These are phyloP conservation scores for Domatiomyces globalis DNA, from an alignment of 2,329 filamentous ascomycete species.

Conservation along the genomic window DNA sequence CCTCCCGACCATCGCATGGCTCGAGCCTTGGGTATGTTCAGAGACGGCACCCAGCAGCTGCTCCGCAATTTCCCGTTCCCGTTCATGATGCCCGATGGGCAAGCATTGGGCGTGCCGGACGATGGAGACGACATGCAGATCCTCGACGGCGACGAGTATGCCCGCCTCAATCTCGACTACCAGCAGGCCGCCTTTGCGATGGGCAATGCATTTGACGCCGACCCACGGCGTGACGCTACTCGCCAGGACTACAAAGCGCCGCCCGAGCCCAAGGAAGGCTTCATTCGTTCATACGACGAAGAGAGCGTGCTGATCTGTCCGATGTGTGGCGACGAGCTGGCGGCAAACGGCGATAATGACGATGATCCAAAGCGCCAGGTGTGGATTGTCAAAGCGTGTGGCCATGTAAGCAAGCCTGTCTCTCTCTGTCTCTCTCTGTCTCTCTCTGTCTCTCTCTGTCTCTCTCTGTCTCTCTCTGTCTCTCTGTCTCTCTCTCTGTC, in stretches of 20 bases:
- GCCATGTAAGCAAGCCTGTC: conserved; percentile 54
- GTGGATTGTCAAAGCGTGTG: conserved; percentile 81
- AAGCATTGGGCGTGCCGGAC: background rate
- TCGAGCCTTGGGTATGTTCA: background rate
- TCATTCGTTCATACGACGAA: conserved; percentile 61
- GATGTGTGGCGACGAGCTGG: conserved; percentile 71
- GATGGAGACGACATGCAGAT: conserved; percentile 4
- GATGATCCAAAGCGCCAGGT: conserved; percentile 62
- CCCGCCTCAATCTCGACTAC: conserved; percentile 24
- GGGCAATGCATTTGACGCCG: conserved; percentile 11
- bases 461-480: conserved; percentile 4
- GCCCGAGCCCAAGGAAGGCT: conserved; percentile 55
- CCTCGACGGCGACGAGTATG: conserved; percentile 3
- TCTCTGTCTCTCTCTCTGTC: background rate
- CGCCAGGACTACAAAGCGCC: conserved; percentile 44
- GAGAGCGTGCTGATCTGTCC: conserved; percentile 68
- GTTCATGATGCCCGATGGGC: background rate
- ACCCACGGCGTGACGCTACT: conserved; percentile 14
- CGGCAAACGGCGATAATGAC: conserved; percentile 51
- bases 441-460: conserved; percentile 1
- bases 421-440: conserved; percentile 1
- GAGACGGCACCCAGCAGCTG: background rate
- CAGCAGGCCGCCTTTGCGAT: conserved; percentile 30
- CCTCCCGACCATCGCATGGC: background rate
- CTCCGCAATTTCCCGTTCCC: background rate